Base-by-base conservation (phyloP, 1,139 yeast genomes). In the Debaryomycetaceae sp. region DNA sequence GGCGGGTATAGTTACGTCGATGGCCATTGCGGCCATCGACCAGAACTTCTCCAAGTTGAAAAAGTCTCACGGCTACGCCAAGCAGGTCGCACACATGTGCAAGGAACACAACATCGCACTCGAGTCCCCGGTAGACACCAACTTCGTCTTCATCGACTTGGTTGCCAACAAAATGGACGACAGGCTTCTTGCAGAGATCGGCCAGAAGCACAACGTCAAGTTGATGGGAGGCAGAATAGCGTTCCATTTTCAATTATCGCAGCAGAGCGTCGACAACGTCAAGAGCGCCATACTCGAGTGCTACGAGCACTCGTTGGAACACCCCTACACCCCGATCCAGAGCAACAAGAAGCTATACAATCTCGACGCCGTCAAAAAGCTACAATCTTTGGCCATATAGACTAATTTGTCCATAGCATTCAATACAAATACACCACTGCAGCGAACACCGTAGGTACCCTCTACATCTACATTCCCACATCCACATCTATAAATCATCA, bases 101-200 rank as follows among this genome's bases (percentile, higher is more conserved):
- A 62, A 70, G 23, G 70, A 72, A 43, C 47, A 57, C 34, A 63
- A 63, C 4, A 77, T 87, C 48, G 66, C 74, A 38, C 68, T 87
- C 51, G 85, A 80, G 57, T 75, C 82, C 24, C 97, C 97, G 1
- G 90, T 83, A 5, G 85, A 91, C 54, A 88, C 97, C 8, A 90
- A 85, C 63, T 88, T 91, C 65, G 91, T 90, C 31, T 90, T 89
- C 61, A 61, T 90, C 45, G 95, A 91, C 61, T 64, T 81, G 42
- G 74, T 70, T 53, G 71, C 72, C 37, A 80, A 81, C 54, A 77
- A 74, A 42, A 78, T 89, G 65, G 79, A 85, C 59, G 81, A 84
- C 14, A 76, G 68, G 27, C 70, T 74, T 40, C 70, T 88, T 49
- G 73, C 70, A 33, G 72, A 74, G 50, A 75, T 80, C 52, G 89